Evolutionary conservation across 2,329 filamentous ascomycete species (phyloP), one percentile per base, ranked within the genome.

Genomic region (Neofusicoccum kwambonambiense): DNA sequence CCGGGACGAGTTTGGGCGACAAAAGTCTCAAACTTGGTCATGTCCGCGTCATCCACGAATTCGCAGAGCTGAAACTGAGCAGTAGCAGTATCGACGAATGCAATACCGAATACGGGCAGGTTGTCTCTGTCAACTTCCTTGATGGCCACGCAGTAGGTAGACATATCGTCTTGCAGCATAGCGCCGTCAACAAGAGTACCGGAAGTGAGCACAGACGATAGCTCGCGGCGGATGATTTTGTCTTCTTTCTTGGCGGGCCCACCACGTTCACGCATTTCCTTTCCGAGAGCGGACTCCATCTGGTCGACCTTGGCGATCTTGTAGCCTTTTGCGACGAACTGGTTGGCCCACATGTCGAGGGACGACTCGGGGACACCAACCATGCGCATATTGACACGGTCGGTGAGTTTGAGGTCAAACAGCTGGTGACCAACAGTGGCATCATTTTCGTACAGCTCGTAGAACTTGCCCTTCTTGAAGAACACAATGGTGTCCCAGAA

Each of bases 401-500:
- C 95, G 0, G 95, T 99, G 75, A 99, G 89, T 80, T 99, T 99
- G 64, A 99, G 85, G 76, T 99, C 95, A 71, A 99, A 99, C 15
- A 97, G 83, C 76, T 98, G 95, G 74, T 99, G 93, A 4, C 95
- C 95, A 64, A 98, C 89, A 0, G 94, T 97, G 4, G 95, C 95
- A 78, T 99, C 95, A 67, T 97, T 97, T 76, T 99, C 95, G 73
- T 98, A 99, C 0, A 99, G 84, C 76, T 99, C 95, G 74, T 97
- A 99, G 78, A 99, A 99, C 73, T 99, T 99, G 73, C 95, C 95
- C 82, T 99, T 99, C 79, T 98, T 99, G 88, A 99, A 99, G 79
- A 99, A 99, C 15, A 99, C 94, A 51, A 99, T 90, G 0, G 93
- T 97, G 69, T 97, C 93, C 91, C 92, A 98, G 69, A 96, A 91